These are phyloP conservation scores for Zostera marina DNA, from an alignment of 116 monocot species.

Conservation along the genomic window DNA sequence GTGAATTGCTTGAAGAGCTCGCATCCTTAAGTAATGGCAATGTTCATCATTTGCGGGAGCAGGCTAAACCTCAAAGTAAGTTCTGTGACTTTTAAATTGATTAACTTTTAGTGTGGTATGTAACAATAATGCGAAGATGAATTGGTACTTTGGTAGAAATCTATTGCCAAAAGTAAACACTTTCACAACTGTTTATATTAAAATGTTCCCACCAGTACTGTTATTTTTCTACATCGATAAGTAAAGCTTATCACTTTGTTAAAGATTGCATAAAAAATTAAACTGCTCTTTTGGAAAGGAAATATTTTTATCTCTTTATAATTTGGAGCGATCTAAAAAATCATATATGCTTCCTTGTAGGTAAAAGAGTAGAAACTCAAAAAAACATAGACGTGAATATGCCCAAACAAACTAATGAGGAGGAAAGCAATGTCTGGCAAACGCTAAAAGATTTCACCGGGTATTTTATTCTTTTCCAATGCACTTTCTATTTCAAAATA, in stretches of 20 bases:
- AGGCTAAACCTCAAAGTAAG: constrained; percentile 34
- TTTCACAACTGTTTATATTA: no score
- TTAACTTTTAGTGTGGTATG: background rate
- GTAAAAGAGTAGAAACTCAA: constrained; percentile 25
- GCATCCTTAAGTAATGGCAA: constrained; percentile 38
- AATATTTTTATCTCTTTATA: background rate
- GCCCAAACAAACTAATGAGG: constrained; percentile 21
- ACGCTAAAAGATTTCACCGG: constrained; percentile 65
- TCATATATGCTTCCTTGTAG: constrained; percentile 16
- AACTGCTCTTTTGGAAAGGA: background rate
- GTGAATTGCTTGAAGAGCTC: constrained; percentile 83
- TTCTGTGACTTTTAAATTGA: background rate
- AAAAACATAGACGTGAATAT: constrained; percentile 23
- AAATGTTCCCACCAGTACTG: background rate
- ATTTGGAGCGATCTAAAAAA: background rate
- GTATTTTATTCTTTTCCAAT: constrained; percentile 22
- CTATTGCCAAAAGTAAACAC: no score
- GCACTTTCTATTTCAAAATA: constrained; percentile 2
- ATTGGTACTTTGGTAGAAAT: background rate
- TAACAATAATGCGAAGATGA: no score
- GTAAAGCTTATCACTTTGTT: background rate
- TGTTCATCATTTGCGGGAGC: constrained; percentile 9
- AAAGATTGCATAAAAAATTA: background rate
- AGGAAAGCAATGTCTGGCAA: constrained; percentile 55
- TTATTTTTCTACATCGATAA: background rate